These are phyloP conservation scores for Blastobotrys buckinghamii DNA, from an alignment of 1,139 yeast genomes.

Conservation along the genomic window DNA sequence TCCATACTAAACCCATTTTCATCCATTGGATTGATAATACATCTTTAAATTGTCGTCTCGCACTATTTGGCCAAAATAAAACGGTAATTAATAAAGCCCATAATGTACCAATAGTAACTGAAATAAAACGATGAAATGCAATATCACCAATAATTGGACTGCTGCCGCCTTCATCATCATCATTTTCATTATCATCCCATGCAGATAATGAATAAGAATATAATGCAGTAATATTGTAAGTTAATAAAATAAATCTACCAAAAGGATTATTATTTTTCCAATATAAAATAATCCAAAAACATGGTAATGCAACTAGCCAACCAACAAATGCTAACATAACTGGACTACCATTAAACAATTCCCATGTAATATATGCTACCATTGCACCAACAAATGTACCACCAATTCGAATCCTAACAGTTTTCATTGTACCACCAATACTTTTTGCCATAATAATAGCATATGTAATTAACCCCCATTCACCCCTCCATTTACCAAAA, in stretches of 20 bases:
- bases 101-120: constrained; percentile 65
- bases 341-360: constrained; percentile 50
- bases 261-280: constrained; percentile 49
- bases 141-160: constrained; percentile 66
- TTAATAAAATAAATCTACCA: constrained; percentile 60
- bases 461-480: constrained; percentile 78
- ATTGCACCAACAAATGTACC: constrained; percentile 74
- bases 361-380: constrained; percentile 57
- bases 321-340: constrained; percentile 53
- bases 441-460: constrained; percentile 83
- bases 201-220: constrained; percentile 67
- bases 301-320: constrained; percentile 52
- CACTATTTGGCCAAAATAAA: constrained; percentile 66
- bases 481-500: constrained; percentile 68
- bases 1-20: constrained; percentile 79
- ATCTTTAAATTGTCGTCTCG: constrained; percentile 58
- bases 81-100: constrained; percentile 68
- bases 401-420: constrained; percentile 66
- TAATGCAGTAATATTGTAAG: constrained; percentile 73
- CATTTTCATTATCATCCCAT: constrained; percentile 51
- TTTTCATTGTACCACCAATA: constrained; percentile 80
- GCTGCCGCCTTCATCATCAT: constrained; percentile 59
- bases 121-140: constrained; percentile 70
- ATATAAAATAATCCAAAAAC: constrained; percentile 61
- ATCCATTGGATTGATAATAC: constrained; percentile 71